These are phyloP conservation scores for Epichloe gansuensis DNA, from an alignment of 2,329 filamentous ascomycete species.

Conservation along the genomic window DNA sequence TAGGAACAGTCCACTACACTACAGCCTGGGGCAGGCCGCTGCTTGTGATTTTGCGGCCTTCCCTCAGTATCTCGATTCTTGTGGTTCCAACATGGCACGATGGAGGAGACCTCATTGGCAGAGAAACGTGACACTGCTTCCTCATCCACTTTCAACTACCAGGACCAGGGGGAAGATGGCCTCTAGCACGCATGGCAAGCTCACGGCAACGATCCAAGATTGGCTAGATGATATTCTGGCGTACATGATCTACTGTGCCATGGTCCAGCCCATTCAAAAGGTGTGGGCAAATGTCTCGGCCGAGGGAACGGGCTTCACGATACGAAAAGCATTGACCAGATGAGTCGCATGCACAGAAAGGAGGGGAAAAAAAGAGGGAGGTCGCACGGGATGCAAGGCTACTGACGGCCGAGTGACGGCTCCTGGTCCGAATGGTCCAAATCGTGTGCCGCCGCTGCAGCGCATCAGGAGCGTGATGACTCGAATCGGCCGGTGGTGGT, in stretches of 20 bases:
- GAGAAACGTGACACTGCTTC: too few species aligned
- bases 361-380: background rate
- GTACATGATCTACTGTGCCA: background rate
- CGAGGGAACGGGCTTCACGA: background rate
- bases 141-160: too few species aligned
- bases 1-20: background rate
- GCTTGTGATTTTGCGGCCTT: too few species aligned
- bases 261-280: background rate
- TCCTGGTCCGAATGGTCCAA: background rate
- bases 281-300: background rate
- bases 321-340: background rate
- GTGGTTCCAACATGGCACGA: too few species aligned
- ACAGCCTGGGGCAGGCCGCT: background rate
- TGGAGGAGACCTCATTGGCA: too few species aligned
- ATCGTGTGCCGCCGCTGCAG: background rate
- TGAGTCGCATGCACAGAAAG: background rate
- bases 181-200: background rate
- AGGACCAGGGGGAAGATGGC: too few species aligned
- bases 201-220: background rate
- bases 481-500: slow-evolving; percentile 1
- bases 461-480: slow-evolving; percentile 1
- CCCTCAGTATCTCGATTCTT: too few species aligned
- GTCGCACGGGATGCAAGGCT: slow-evolving; percentile 4
- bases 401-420: background rate
- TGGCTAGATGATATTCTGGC: background rate